phyloP scores from a whole-genome alignment of 208 protist genomes.

The Trypanosoma boissoni region DNA sequence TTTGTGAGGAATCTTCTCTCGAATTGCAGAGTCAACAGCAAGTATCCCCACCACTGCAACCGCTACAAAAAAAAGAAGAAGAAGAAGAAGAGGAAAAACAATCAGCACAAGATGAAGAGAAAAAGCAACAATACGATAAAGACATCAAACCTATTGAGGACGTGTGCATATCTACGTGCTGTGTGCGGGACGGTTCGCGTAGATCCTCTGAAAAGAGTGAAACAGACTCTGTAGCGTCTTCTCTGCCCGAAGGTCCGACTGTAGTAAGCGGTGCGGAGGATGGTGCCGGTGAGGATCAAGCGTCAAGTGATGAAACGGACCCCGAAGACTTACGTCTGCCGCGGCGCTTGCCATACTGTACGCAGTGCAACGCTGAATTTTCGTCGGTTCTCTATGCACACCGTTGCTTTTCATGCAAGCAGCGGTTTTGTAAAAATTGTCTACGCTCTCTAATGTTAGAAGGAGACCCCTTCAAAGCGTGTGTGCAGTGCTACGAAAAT shows the following conservation, averaged over 20 bases:
- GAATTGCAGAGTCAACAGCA: too few species aligned
- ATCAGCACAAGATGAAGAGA: neutral
- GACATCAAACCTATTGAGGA: too few species aligned
- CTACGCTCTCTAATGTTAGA: slow-evolving; percentile 34
- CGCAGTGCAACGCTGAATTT: slow-evolving; percentile 60
- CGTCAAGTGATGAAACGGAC: slow-evolving; percentile 16
- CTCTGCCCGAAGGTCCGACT: neutral
- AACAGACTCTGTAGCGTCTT: neutral
- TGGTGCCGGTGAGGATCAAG: slow-evolving; percentile 17
- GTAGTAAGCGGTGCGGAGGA: neutral
- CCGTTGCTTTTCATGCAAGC: slow-evolving; percentile 66
- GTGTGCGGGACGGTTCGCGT: too few species aligned
- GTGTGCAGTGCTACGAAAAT: slow-evolving; percentile 66
- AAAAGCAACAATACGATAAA: neutral
- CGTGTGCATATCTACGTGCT: too few species aligned
- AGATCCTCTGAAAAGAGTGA: neutral
- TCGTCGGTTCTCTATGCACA: slow-evolving; percentile 54
- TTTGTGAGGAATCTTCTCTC: too few species aligned
- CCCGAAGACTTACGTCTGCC: slow-evolving; percentile 44
- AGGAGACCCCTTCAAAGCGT: slow-evolving; percentile 30
- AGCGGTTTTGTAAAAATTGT: slow-evolving; percentile 59
- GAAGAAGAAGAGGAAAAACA: neutral
- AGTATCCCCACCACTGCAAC: too few species aligned
- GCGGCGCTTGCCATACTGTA: slow-evolving; percentile 32
- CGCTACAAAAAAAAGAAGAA: slow-evolving; percentile 1